Evolutionary conservation across 768 basidiomycete genomes (phyloP), one percentile per base, ranked within the genome.

Genomic region (Suillus spraguei): DNA sequence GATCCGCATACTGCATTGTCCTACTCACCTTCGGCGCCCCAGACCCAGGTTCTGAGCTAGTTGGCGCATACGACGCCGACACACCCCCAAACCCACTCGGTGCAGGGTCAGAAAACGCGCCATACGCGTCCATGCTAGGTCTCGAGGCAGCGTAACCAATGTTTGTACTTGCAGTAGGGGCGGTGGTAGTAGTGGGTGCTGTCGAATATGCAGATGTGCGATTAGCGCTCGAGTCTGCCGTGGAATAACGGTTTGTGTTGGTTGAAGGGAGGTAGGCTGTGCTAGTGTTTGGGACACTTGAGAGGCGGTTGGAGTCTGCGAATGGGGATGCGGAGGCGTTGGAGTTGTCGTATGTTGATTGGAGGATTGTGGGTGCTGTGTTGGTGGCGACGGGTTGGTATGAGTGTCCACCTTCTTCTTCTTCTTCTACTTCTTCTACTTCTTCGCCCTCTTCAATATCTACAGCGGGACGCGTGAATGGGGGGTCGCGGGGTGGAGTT

Each of bases 1-100:
- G 93, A 70, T 95, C 90, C 28, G 92, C 93, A 70, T 94, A 92
- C 73, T 95, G 93, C 94, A 97, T 95, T 60, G 95, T 96, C 72
- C 94, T 79, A 75, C 93, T 95, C 44, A 95, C 79, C 33, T 87
- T 83, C 35, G 82, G 80, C 0, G 79, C 72, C 17, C 68, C 77
- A 24, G 69, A 60, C 20, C 68, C 77, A 22, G 69, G 56, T 8
- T 75, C 73, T 11, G 76, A 64, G 17, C 81, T 70, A 2, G 83
- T 70, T 4, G 72, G 76, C n/a, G 69, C 69, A 49, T 65, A 67
- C 60, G 76, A 74, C 35, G 74, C 76, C 2, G 79, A 74, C 14
- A 77, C 75, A 14, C 76, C 76, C 53, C 81, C 85, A 67, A 89
- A 94, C 28, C 91, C 93, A 62, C 81, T 85, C 1, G 94, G 93